phyloP scores from a whole-genome alignment of 2,329 filamentous ascomycete species.

The Aspergillus brasiliensis region DNA sequence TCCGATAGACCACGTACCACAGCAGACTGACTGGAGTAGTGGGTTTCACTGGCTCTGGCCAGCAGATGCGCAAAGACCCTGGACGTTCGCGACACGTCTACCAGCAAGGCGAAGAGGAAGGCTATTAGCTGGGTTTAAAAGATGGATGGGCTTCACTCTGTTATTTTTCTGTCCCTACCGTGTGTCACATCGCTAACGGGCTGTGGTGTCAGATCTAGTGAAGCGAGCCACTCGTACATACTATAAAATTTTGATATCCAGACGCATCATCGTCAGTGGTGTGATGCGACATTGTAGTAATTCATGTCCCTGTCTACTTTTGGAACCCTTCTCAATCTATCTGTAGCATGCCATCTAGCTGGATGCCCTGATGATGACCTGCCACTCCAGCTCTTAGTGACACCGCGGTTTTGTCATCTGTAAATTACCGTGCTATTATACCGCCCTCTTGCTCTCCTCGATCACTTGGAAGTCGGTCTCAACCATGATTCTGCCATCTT shows the following conservation, averaged over 20 bases:
- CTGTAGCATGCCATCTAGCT: neutral
- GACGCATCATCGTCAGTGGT: neutral
- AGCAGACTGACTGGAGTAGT: slow-evolving; percentile 58
- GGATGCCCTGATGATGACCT: neutral
- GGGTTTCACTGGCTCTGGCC: slow-evolving; percentile 92
- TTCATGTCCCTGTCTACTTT: neutral
- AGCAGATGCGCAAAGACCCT: slow-evolving; percentile 91
- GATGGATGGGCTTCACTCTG: neutral
- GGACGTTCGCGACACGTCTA: slow-evolving; percentile 82
- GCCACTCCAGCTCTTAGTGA: too few relatives aligned
- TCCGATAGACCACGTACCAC: slow-evolving; percentile 3
- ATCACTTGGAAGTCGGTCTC: neutral
- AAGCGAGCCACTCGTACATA: neutral
- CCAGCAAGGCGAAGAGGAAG: slow-evolving; percentile 72
- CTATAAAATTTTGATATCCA: neutral
- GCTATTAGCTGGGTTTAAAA: slow-evolving; percentile 30
- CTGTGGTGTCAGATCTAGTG: slow-evolving; percentile 10
- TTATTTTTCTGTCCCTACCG: slow-evolving; percentile 1
- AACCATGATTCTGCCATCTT: neutral
- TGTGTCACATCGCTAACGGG: slow-evolving; percentile 11
- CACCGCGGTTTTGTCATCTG: too few relatives aligned
- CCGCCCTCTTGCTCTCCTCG: neutral
- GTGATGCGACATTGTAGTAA: neutral
- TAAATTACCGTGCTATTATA: too few relatives aligned
- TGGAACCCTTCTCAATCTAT: neutral